Evolutionary conservation across 768 basidiomycete species (phyloP), one percentile per base, ranked within the genome.

Genomic region (Hortiboletus flavorubellus): DNA sequence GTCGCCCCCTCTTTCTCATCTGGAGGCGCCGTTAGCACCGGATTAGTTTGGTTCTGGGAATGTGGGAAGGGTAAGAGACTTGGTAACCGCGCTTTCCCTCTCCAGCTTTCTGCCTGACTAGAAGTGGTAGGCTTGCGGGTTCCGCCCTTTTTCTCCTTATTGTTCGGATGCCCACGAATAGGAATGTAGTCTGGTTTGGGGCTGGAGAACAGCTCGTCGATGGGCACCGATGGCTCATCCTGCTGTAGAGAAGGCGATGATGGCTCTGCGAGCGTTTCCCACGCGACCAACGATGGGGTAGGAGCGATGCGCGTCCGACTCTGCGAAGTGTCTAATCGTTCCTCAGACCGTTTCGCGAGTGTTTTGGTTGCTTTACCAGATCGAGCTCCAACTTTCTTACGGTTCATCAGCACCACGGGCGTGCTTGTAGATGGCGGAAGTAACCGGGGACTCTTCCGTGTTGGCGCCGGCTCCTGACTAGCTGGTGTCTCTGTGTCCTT

Each of bases 41-140:
- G 53, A 42, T 40, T 54, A 40, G 49, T 31, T 30, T 48, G 67
- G 60, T 73, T 74, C 61, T 81, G 80, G 18, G 83, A 84, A 55
- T 81, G 80, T 8, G 81, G 83, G 55, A 81, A 79, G 0, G 78
- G 74, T 37, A 74, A 26, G 26, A 26, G 26, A 26, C 26, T 26
- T 26, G 26, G 5, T 26, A 26, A 4, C 26, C 26, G 26, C 26
- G 26, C 80, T 62, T 48, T 57, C 59, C 35, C 46, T 51, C 47
- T 18, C 48, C 30, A 46, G 18, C 8, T 55, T n/a, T 42, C 31
- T 7, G 50, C 52, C 18, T 16, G 44, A 4, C 21, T 48, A 2
- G 60, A 44, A 26, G 54, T 4, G 2, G 47, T 47, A 30, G 21
- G 14, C 34, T 59, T 54, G 21, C 41, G n/a, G 23, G 48, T 7